These are phyloP conservation scores for Pythium sukuiense DNA, from an alignment of 352 stramenopile species.

Conservation along the genomic window DNA sequence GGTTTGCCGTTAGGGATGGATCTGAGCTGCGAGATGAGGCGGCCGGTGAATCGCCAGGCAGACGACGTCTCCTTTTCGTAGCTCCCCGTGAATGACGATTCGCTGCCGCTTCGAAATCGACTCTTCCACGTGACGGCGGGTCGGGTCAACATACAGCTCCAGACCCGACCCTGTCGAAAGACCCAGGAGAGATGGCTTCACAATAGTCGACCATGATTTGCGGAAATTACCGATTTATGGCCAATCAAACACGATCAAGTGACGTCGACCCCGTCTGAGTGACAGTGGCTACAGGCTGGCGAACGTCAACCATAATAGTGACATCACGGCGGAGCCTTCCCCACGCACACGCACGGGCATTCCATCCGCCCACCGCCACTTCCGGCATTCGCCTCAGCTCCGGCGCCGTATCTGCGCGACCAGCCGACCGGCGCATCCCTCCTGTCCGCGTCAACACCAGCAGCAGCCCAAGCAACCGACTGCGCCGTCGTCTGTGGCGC, in stretches of 20 bases:
- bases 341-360: not conserved
- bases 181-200: constrained; percentile 1
- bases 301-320: not conserved
- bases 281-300: not conserved
- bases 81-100: not conserved
- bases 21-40: not conserved
- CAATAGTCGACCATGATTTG: not conserved
- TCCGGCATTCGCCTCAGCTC: not conserved
- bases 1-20: not conserved
- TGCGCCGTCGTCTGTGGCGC: not conserved
- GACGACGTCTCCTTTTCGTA: not conserved
- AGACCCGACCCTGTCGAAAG: not conserved
- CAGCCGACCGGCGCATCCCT: not conserved
- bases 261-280: not conserved
- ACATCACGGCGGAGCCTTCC: not conserved
- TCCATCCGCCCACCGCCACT: not conserved
- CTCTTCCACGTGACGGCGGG: constrained; percentile 5
- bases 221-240: not conserved
- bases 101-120: not conserved
- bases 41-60: not conserved
- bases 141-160: not conserved
- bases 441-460: not conserved
- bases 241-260: not conserved
- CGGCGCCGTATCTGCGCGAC: not conserved
- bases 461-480: not conserved